Percentiles rank a stretch among this genome's conserved stretches.
These are phyloP conservation scores for Elongisporangium undulatum DNA, from an alignment of 352 stramenopile species.

Conservation along the genomic window DNA sequence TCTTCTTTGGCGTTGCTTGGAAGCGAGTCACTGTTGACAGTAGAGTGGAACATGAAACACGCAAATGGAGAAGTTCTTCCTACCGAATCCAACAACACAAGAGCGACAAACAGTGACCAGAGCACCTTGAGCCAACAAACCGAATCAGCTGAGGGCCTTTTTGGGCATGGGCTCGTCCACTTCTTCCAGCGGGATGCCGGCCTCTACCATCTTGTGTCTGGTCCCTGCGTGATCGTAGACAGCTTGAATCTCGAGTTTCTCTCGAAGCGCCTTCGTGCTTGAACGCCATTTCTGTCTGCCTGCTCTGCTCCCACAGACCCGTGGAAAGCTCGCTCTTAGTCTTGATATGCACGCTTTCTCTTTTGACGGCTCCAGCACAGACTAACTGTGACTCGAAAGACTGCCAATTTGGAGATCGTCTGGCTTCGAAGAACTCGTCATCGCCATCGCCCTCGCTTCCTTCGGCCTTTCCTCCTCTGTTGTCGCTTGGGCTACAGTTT, in stretches of 20 bases:
- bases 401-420: background rate
- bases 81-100: too few relatives aligned
- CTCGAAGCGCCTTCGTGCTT: background rate
- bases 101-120: too few relatives aligned
- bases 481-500: background rate
- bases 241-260: background rate
- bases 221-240: background rate
- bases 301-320: background rate
- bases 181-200: background rate
- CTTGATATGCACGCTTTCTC: background rate
- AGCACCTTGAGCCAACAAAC: too few relatives aligned
- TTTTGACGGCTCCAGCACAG: background rate
- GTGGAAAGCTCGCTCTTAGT: background rate
- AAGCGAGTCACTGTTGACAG: too few relatives aligned
- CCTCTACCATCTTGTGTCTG: background rate
- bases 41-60: too few relatives aligned
- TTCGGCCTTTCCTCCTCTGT: too few relatives aligned
- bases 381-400: background rate
- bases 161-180: background rate
- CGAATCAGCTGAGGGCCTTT: too few relatives aligned
- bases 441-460: too few relatives aligned
- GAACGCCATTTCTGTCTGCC: background rate
- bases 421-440: too few relatives aligned
- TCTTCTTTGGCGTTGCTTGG: too few relatives aligned
- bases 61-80: too few relatives aligned